Conservation (phyloP, 1,284 basidiomycete genomes). For the Rhodotorula sp. region DNA sequence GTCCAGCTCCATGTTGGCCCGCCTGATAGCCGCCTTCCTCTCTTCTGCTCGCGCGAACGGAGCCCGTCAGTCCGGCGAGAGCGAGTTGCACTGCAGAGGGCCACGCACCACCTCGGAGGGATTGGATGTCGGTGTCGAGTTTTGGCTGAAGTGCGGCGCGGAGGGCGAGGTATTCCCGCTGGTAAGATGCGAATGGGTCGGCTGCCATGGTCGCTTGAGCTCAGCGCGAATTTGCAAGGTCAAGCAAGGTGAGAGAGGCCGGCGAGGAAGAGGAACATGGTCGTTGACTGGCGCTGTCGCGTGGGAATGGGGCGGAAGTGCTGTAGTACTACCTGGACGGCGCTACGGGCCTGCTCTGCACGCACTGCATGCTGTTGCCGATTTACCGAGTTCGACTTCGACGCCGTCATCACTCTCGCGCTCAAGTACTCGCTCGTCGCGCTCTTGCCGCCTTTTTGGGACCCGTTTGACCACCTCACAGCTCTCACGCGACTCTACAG, state of each 20-base stretch:
- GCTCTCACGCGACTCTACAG: too few relatives aligned
- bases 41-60: slow-evolving; percentile 17
- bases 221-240: neutral
- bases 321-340: too few relatives aligned
- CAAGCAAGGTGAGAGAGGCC: neutral
- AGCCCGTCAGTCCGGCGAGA: neutral
- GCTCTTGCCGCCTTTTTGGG: too few relatives aligned
- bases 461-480: too few relatives aligned
- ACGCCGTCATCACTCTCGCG: too few relatives aligned
- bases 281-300: too few relatives aligned
- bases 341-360: too few relatives aligned
- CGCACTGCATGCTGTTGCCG: too few relatives aligned
- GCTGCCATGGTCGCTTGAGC: neutral
- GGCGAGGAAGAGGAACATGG: neutral
- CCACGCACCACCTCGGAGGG: slow-evolving; percentile 27
- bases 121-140: slow-evolving; percentile 20
- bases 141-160: slow-evolving; percentile 6
- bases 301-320: too few relatives aligned
- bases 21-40: slow-evolving; percentile 25
- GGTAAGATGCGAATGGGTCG: slow-evolving; percentile 14
- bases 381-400: too few relatives aligned
- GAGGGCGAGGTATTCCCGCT: slow-evolving; percentile 21
- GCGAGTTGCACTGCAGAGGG: neutral
- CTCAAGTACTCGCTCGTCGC: too few relatives aligned
- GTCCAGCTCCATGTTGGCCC: slow-evolving; percentile 32